These are phyloP conservation scores for Mycena rebaudengoi DNA, from an alignment of 768 basidiomycete species.

Conservation along the genomic window DNA sequence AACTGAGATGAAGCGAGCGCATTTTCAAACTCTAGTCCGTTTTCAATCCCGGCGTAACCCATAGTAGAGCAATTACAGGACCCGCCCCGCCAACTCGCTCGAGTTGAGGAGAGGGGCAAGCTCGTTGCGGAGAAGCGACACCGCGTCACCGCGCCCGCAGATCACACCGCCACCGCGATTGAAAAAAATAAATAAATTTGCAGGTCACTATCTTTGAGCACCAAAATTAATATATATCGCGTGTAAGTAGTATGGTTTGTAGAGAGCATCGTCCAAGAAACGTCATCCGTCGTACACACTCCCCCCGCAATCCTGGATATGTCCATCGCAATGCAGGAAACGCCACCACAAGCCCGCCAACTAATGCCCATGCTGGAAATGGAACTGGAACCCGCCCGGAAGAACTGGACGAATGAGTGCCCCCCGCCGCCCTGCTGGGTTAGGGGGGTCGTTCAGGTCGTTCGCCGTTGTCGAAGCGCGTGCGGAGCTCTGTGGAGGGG, in stretches of 20 bases:
- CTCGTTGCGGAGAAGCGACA: too few species aligned
- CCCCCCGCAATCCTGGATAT: not conserved
- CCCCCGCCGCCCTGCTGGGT: slow-evolving; percentile 64
- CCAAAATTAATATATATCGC: not conserved
- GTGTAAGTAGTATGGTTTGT: not conserved
- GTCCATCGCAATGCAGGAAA: too few species aligned
- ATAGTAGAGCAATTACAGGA: too few species aligned
- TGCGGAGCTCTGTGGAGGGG: slow-evolving; percentile 77
- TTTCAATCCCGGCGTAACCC: too few species aligned
- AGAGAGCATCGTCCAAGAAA: not conserved
- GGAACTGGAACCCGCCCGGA: slow-evolving; percentile 60
- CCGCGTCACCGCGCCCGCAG: too few species aligned
- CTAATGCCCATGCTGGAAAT: slow-evolving; percentile 43
- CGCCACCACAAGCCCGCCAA: not conserved
- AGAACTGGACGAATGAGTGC: slow-evolving; percentile 82
- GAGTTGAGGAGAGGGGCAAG: too few species aligned
- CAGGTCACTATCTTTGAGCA: slow-evolving; percentile 24
- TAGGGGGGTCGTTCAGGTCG: slow-evolving; percentile 92
- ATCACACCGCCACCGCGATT: too few species aligned
- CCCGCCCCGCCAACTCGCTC: too few species aligned
- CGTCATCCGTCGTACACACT: not conserved
- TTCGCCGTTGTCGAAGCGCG: slow-evolving; percentile 93
- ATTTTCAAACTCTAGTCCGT: too few species aligned
- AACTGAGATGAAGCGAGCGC: too few species aligned
- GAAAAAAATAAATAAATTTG: too few species aligned